Conservation (phyloP, 768 basidiomycete species). For the Cytidiella melzeri region DNA sequence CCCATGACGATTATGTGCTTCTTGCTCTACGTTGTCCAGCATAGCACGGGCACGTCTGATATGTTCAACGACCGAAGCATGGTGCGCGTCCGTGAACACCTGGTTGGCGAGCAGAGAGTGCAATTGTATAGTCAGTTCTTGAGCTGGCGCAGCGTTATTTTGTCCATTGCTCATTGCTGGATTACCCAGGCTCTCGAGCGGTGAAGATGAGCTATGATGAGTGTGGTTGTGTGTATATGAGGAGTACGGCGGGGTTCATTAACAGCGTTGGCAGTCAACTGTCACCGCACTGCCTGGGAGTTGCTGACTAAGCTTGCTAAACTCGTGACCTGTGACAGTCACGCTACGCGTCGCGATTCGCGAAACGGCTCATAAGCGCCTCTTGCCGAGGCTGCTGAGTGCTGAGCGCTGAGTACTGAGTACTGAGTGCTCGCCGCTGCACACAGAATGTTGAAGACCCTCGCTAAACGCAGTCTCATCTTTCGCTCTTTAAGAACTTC, state of each 20-base stretch:
- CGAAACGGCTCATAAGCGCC: background rate
- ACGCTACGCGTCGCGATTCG: background rate
- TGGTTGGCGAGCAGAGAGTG: background rate
- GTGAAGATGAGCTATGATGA: too few relatives aligned
- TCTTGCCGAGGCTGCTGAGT: too few relatives aligned
- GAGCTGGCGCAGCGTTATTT: background rate
- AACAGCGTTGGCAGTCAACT: too few relatives aligned
- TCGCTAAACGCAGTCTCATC: background rate
- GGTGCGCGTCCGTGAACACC: background rate
- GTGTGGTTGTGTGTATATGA: too few relatives aligned
- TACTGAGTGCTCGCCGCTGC: background rate
- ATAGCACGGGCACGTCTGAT: background rate
- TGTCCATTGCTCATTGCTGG: background rate
- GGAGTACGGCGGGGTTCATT: too few relatives aligned
- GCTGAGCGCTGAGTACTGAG: too few relatives aligned
- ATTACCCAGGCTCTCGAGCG: too few relatives aligned
- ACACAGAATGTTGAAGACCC: conserved; percentile 4
- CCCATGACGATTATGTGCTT: background rate
- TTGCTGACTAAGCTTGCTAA: background rate
- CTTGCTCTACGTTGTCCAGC: background rate
- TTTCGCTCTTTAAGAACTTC: background rate
- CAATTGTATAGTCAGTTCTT: background rate
- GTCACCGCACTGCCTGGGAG: too few relatives aligned
- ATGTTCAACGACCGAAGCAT: background rate
- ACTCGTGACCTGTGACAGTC: background rate